phyloP scores from a whole-genome alignment of 805 yeast species.

The Yamadazyma laniorum region DNA sequence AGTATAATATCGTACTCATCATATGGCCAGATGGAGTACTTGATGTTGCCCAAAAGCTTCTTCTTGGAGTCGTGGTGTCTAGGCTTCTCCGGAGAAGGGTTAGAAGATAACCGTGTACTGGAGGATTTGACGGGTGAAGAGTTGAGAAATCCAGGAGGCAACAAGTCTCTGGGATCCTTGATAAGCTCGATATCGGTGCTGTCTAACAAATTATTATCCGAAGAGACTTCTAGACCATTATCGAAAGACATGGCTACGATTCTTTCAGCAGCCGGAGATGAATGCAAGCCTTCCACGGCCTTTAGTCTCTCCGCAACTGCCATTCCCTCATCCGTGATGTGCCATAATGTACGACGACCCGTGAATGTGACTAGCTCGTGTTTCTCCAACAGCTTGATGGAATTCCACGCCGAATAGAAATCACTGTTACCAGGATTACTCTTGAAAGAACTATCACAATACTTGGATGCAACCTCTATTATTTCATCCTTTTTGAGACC shows the following conservation, averaged over 20 bases:
- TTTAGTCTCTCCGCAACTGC: constrained; percentile 58
- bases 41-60: constrained; percentile 20
- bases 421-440: constrained; percentile 60
- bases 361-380: constrained; percentile 54
- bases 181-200: constrained; percentile 11
- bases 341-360: constrained; percentile 62
- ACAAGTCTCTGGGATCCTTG: constrained; percentile 11
- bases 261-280: constrained; percentile 21
- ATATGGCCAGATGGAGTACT: constrained; percentile 58
- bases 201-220: constrained; percentile 15
- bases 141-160: background rate
- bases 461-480: constrained; percentile 50
- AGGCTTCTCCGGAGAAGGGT: background rate
- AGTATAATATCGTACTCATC: constrained; percentile 60
- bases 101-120: background rate
- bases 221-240: constrained; percentile 30
- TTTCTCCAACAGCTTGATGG: constrained; percentile 59
- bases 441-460: constrained; percentile 56
- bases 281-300: constrained; percentile 38
- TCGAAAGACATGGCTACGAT: constrained; percentile 30
- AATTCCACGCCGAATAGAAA: constrained; percentile 73
- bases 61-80: constrained; percentile 18
- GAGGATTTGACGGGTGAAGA: constrained; percentile 7
- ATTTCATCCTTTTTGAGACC: constrained; percentile 69
- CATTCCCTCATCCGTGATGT: constrained; percentile 67